phyloP scores from a whole-genome alignment of 192 early-diverging fungal genomes.

The Dimargaris verticillata region DNA sequence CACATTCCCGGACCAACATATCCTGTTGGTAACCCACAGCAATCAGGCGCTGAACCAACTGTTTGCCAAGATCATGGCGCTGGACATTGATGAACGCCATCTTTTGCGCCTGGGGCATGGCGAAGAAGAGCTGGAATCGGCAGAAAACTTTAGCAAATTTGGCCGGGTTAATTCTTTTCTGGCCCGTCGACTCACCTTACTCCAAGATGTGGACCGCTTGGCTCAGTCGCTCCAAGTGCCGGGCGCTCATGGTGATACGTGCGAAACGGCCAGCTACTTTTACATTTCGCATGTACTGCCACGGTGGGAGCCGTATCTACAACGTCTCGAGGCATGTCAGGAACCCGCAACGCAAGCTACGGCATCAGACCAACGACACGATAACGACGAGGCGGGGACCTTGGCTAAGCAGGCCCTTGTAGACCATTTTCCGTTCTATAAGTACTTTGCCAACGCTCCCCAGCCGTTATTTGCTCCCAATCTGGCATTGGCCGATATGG shows the following conservation, averaged over 20 bases:
- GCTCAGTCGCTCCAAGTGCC: constrained; percentile 56
- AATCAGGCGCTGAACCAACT: constrained; percentile 99
- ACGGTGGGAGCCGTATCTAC: constrained; percentile 56
- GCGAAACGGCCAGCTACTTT: constrained; percentile 87
- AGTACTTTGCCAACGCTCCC: constrained; percentile 57
- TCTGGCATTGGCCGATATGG: constrained; percentile 27
- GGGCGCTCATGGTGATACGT: constrained; percentile 80
- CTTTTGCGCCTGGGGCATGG: constrained; percentile 90
- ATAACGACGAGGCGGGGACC: constrained; percentile 16
- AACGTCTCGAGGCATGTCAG: constrained; percentile 13
- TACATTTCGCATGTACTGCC: constrained; percentile 57
- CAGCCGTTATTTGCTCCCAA: constrained; percentile 47
- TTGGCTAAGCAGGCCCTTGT: constrained; percentile 17
- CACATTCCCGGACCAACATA: constrained; percentile 75
- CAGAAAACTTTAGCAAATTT: constrained; percentile 72
- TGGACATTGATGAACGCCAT: constrained; percentile 89
- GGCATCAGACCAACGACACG: constrained; percentile 3
- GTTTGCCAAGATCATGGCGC: constrained; percentile 83
- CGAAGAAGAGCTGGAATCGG: constrained; percentile 71
- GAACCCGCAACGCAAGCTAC: constrained; percentile 11
- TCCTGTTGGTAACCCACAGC: constrained; percentile 83
- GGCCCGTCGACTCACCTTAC: constrained; percentile 55
- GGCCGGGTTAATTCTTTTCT: constrained; percentile 89
- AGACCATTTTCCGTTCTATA: constrained; percentile 61
- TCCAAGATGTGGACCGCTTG: constrained; percentile 59